A percentile compares a stretch with the other conserved stretches of the same genome.
Conservation (phyloP, 257 asterid species). For the Nyctanthes arbortristis region DNA sequence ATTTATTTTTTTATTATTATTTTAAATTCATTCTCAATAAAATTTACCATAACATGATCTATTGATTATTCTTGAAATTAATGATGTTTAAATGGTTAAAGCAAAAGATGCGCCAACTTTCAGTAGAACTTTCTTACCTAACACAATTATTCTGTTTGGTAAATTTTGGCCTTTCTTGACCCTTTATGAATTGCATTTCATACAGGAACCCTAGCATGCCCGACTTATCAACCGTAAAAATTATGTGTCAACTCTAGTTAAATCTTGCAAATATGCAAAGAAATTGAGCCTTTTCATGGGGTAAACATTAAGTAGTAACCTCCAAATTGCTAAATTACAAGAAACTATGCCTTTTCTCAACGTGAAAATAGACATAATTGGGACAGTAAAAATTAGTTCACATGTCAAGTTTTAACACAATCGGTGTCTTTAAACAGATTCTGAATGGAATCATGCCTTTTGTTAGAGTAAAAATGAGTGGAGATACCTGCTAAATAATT, state of each 20-base stretch:
- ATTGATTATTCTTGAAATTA: neutral
- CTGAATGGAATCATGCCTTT: no score
- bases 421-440: no score
- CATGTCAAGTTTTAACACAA: no score
- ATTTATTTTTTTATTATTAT: no score
- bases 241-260: no score
- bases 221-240: no score
- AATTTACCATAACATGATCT: no score
- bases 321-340: neutral
- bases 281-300: neutral
- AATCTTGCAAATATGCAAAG: no score
- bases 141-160: neutral
- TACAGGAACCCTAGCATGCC: no score
- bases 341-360: neutral
- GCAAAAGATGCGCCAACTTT: neutral
- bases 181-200: neutral
- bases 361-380: neutral
- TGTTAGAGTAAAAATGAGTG: no score
- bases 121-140: neutral
- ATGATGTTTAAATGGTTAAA: neutral
- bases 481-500: neutral
- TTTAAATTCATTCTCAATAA: no score
- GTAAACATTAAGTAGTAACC: neutral
- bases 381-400: neutral
- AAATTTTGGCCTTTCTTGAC: neutral